A percentile compares a stretch with the other conserved stretches of the same genome.
Conservation (phyloP, 768 basidiomycete species). For the Amanita rimosa region DNA sequence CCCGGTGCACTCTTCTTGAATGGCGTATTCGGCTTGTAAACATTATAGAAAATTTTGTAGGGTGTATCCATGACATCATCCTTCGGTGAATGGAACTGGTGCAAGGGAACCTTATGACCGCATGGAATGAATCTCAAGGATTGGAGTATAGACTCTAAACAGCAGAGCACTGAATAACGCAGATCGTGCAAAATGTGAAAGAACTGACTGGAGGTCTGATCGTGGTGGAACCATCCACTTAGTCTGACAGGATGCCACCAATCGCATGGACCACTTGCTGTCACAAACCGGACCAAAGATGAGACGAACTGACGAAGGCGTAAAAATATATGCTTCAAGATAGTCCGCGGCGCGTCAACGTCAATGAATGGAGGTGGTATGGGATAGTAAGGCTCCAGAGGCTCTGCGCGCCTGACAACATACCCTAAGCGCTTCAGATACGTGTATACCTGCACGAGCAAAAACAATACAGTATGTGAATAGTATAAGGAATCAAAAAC, state of each 20-base stretch:
- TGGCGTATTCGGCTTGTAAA: constrained; percentile 84
- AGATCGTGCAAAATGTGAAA: background rate
- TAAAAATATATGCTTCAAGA: constrained; percentile 23
- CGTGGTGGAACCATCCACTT: constrained; percentile 33
- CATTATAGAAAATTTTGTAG: constrained; percentile 79
- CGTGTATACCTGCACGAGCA: constrained; percentile 64
- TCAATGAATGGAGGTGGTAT: constrained; percentile 25
- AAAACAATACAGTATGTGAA: constrained; percentile 1
- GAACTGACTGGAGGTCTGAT: constrained; percentile 41
- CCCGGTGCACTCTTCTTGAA: constrained; percentile 72
- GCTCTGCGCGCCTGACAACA: constrained; percentile 64
- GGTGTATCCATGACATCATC: constrained; percentile 27
- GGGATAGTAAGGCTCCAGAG: constrained; percentile 44
- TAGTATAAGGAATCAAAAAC: background rate
- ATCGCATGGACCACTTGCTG: constrained; percentile 26
- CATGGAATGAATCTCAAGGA: constrained; percentile 62
- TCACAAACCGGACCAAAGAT: constrained; percentile 12
- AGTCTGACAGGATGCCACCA: constrained; percentile 61
- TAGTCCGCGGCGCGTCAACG: constrained; percentile 11
- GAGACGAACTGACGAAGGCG: constrained; percentile 23
- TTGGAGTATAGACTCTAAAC: constrained; percentile 53
- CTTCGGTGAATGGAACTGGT: constrained; percentile 11
- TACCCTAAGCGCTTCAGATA: constrained; percentile 92
- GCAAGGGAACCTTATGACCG: constrained; percentile 43
- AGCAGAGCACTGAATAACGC: background rate